These are phyloP conservation scores for Nidula microcarpa DNA, from an alignment of 768 basidiomycete genomes.

Conservation along the genomic window DNA sequence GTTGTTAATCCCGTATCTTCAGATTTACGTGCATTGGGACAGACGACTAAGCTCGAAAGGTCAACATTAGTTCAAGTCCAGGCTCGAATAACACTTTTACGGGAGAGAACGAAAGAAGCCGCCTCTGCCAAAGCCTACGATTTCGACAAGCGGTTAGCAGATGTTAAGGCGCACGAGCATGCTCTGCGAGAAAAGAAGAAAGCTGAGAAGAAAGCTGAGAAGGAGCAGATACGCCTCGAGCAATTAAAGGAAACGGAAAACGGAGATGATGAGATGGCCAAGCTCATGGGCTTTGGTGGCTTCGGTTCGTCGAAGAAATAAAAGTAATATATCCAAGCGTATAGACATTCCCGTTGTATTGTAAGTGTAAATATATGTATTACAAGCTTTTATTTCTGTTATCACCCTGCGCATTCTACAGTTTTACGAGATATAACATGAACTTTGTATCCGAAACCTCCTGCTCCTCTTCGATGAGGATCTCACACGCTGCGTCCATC, in stretches of 20 bases:
- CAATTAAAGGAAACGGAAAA: constrained; percentile 48
- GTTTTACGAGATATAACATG: constrained; percentile 33
- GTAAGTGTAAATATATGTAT: constrained; percentile 1
- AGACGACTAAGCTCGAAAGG: constrained; percentile 86
- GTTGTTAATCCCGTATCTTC: constrained; percentile 3
- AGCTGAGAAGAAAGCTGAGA: constrained; percentile 74
- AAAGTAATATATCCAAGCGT: background rate
- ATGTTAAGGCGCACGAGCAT: constrained; percentile 73
- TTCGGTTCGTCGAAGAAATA: constrained; percentile 87
- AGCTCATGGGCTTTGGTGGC: constrained; percentile 89
- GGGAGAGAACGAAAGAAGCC: constrained; percentile 83
- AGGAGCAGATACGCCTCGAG: constrained; percentile 67
- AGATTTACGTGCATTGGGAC: constrained; percentile 95
- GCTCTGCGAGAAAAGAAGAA: constrained; percentile 70
- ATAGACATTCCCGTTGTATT: constrained; percentile 15
- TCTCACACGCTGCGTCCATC: constrained; percentile 40
- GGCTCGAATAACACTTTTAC: constrained; percentile 80
- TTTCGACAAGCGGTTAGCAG: constrained; percentile 85
- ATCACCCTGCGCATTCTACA: background rate
- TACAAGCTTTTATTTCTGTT: constrained; percentile 4
- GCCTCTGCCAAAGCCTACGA: constrained; percentile 89
- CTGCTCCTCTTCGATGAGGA: constrained; percentile 84
- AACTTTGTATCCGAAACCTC: constrained; percentile 82
- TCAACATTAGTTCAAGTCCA: constrained; percentile 94
- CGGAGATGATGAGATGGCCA: constrained; percentile 66